phyloP scores from a whole-genome alignment of 352 stramenopile genomes.

The Globisporangium parvum region DNA sequence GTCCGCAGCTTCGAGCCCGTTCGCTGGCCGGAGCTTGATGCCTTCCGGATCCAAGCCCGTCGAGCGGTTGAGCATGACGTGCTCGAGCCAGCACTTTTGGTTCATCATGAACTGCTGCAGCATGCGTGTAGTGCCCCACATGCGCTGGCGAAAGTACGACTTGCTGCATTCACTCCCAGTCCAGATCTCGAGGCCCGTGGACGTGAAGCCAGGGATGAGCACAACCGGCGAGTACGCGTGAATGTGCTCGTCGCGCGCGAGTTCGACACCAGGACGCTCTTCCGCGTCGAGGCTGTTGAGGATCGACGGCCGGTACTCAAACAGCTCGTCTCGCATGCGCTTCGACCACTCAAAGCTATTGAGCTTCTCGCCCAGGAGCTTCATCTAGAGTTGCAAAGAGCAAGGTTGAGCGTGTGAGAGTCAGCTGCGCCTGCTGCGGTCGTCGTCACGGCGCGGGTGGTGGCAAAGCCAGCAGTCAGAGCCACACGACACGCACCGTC shows the following conservation, averaged over 20 bases:
- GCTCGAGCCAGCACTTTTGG: constrained; percentile 90
- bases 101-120: constrained; percentile 86
- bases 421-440: too few species aligned
- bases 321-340: constrained; percentile 62
- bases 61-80: constrained; percentile 88
- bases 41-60: constrained; percentile 87
- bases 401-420: too few species aligned
- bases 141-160: constrained; percentile 87
- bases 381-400: too few species aligned
- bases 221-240: constrained; percentile 75
- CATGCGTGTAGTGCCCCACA: constrained; percentile 91
- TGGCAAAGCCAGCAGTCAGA: background rate
- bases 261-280: constrained; percentile 39
- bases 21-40: constrained; percentile 71
- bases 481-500: constrained; percentile 14
- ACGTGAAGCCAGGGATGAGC: constrained; percentile 92
- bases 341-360: constrained; percentile 61
- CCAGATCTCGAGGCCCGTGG: constrained; percentile 94
- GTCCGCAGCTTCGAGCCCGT: constrained; percentile 90
- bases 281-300: constrained; percentile 18
- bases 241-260: constrained; percentile 42
- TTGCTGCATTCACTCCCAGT: constrained; percentile 82
- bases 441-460: too few species aligned
- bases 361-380: constrained; percentile 51
- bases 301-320: constrained; percentile 50